These are phyloP conservation scores for Fusarium domesticum DNA, from an alignment of 2,329 filamentous ascomycete species.

Conservation along the genomic window DNA sequence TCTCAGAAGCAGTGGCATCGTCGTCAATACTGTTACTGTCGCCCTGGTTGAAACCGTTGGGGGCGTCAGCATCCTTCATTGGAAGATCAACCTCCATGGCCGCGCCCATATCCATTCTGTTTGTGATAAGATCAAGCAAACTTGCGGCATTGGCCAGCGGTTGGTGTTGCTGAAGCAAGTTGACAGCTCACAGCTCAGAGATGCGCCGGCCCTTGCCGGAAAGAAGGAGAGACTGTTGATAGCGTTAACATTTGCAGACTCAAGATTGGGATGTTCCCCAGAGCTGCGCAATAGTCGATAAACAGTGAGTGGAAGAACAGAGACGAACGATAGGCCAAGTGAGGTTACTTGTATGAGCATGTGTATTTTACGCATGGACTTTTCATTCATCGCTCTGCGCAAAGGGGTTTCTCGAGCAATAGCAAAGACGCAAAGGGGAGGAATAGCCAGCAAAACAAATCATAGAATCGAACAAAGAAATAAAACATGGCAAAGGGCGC, in stretches of 20 bases:
- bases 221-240: neutral
- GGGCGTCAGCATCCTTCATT: slow-evolving; percentile 40
- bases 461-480: too few species aligned
- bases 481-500: too few species aligned
- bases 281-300: too few species aligned
- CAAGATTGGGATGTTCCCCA: neutral
- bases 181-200: neutral
- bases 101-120: slow-evolving; percentile 7
- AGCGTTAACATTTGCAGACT: neutral
- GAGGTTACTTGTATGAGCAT: too few species aligned
- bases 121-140: neutral
- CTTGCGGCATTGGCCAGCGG: neutral
- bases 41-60: slow-evolving; percentile 25
- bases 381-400: slow-evolving; percentile 10
- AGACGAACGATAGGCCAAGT: too few species aligned
- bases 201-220: neutral
- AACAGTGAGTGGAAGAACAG: too few species aligned
- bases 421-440: too few species aligned
- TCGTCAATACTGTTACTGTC: slow-evolving; percentile 28
- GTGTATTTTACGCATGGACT: too few species aligned
- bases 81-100: slow-evolving; percentile 45
- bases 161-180: neutral
- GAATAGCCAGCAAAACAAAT: too few species aligned
- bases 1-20: slow-evolving; percentile 34
- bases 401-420: slow-evolving; percentile 5